A percentile compares a stretch with the other conserved stretches of the same genome.
Conservation (phyloP, 768 basidiomycete genomes). For the Leucosporidium yakuticum region DNA sequence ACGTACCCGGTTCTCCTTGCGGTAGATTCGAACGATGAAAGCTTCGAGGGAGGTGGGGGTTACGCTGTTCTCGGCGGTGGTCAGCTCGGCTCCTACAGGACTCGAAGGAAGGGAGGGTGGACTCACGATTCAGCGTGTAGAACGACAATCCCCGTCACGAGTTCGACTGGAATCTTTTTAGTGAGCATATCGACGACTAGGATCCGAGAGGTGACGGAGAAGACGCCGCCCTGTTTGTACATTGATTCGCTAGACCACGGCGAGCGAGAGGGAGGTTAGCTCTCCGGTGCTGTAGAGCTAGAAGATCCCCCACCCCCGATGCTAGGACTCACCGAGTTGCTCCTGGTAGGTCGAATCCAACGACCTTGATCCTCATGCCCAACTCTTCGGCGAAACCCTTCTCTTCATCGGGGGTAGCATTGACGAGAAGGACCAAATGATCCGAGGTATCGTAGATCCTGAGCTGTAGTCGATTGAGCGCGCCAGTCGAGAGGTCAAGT, state of each 20-base stretch:
- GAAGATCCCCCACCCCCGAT: not conserved
- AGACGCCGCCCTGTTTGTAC: slow-evolving; percentile 79
- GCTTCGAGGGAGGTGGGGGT: slow-evolving; percentile 78
- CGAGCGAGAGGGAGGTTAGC: not conserved
- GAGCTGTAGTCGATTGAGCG: slow-evolving; percentile 61
- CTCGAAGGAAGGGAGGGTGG: too few species aligned
- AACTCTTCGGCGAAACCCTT: slow-evolving; percentile 86
- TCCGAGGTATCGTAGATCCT: slow-evolving; percentile 84
- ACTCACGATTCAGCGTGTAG: slow-evolving; percentile 82
- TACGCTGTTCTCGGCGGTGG: slow-evolving; percentile 53
- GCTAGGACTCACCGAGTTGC: slow-evolving; percentile 54
- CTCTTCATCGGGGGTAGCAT: slow-evolving; percentile 75
- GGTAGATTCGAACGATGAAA: slow-evolving; percentile 84
- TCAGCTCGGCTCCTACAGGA: not conserved
- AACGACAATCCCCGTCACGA: slow-evolving; percentile 83
- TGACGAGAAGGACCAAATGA: slow-evolving; percentile 76
- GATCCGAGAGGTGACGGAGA: slow-evolving; percentile 89
- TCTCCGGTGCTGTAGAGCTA: not conserved
- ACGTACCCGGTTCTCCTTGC: slow-evolving; percentile 68
- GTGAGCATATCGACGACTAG: slow-evolving; percentile 91
- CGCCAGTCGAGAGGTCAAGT: slow-evolving; percentile 40
- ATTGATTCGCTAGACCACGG: slow-evolving; percentile 59
- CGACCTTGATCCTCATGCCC: slow-evolving; percentile 71
- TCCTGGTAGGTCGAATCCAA: slow-evolving; percentile 71
- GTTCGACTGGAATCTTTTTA: slow-evolving; percentile 70